Evolutionary conservation across 177 flowering plant species (phyloP).

Genomic region (Tripterygium wilfordii): DNA sequence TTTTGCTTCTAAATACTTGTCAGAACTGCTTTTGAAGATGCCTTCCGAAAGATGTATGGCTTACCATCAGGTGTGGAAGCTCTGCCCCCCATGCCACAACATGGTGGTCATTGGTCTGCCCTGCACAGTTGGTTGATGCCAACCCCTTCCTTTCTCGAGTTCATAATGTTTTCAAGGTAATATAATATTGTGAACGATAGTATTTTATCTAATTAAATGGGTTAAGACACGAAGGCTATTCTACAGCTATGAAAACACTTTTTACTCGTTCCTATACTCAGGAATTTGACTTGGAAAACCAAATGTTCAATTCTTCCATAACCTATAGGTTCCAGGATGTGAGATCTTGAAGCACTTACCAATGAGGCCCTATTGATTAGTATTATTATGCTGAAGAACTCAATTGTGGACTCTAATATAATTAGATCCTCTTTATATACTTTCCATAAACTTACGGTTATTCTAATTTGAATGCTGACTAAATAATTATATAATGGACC

Average conservation of each 20-base stretch:
- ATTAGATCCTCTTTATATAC: too few species aligned
- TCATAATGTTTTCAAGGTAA: slow-evolving; percentile 82
- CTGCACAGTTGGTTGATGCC: slow-evolving; percentile 98
- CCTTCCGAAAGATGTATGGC: slow-evolving; percentile 78
- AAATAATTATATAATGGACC: neutral
- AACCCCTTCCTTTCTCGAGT: slow-evolving; percentile 88
- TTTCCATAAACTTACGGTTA: neutral
- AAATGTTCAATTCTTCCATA: too few species aligned
- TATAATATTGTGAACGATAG: neutral
- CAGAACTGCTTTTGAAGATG: slow-evolving; percentile 72
- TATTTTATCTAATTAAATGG: neutral
- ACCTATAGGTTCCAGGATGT: too few species aligned
- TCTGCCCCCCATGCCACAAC: slow-evolving; percentile 96
- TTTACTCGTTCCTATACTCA: too few species aligned
- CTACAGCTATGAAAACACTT: too few species aligned
- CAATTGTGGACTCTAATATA: too few species aligned
- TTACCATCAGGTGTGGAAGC: slow-evolving; percentile 65
- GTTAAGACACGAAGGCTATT: too few species aligned
- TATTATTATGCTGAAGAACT: too few species aligned
- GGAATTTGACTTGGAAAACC: too few species aligned
- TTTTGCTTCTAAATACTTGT: slow-evolving; percentile 12
- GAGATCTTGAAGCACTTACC: too few species aligned
- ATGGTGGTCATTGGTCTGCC: slow-evolving; percentile 87
- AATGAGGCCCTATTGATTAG: too few species aligned
- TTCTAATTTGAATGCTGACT: neutral